Evolutionary conservation across 768 basidiomycete species (phyloP).

Genomic region (Boletus huronensis): DNA sequence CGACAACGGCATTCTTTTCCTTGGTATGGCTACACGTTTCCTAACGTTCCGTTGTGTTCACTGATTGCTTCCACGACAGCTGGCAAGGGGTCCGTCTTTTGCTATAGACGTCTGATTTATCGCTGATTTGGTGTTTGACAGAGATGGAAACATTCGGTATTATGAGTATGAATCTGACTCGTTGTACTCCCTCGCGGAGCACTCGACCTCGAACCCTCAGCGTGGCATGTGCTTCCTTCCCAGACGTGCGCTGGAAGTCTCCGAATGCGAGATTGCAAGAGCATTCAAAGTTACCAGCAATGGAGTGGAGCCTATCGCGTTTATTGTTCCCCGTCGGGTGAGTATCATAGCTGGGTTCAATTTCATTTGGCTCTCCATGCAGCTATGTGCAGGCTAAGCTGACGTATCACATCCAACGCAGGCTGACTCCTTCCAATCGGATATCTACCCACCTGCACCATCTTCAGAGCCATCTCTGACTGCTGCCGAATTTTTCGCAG

Average conservation of each 20-base stretch:
- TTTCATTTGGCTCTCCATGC: not conserved
- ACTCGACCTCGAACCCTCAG: constrained; percentile 89
- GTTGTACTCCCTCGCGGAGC: constrained; percentile 71
- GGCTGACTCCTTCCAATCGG: constrained; percentile 95
- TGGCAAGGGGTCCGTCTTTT: constrained; percentile 74
- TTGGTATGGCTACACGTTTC: constrained; percentile 44
- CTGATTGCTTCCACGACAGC: constrained; percentile 38
- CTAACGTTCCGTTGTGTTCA: not conserved
- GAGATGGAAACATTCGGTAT: constrained; percentile 97
- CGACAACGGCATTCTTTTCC: constrained; percentile 88
- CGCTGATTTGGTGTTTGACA: constrained; percentile 28
- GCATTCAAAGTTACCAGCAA: constrained; percentile 82
- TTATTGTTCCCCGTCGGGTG: constrained; percentile 93
- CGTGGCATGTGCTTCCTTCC: constrained; percentile 98
- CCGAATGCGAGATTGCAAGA: constrained; percentile 92
- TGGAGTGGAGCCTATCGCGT: constrained; percentile 85
- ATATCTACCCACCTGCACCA: constrained; percentile 92
- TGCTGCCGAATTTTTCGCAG: constrained; percentile 84
- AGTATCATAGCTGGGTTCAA: constrained; percentile 9
- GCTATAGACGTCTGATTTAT: not conserved
- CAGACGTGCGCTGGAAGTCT: constrained; percentile 81
- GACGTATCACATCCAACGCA: constrained; percentile 26
- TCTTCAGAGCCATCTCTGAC: constrained; percentile 76
- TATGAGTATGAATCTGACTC: constrained; percentile 92
- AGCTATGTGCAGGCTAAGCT: not conserved